phyloP scores from a whole-genome alignment of 768 basidiomycete species.

The Nevesoporus exiguus region DNA sequence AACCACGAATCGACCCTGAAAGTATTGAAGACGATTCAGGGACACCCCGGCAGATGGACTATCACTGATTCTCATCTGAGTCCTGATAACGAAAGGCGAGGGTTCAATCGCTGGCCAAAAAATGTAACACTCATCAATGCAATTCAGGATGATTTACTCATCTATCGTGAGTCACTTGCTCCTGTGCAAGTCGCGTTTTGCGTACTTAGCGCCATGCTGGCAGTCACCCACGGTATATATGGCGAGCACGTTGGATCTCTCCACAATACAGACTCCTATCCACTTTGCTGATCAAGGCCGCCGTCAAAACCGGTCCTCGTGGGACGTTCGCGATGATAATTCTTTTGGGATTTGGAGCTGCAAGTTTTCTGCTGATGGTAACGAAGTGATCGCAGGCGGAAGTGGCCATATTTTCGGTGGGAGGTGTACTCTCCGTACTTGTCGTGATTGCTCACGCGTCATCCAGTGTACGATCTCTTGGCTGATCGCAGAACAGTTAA shows the following conservation, averaged over 20 bases:
- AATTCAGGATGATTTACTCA: slow-evolving; percentile 82
- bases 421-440: background rate
- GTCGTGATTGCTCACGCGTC: background rate
- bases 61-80: slow-evolving; percentile 94
- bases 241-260: slow-evolving; percentile 66
- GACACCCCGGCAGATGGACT: slow-evolving; percentile 80
- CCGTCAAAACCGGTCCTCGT: slow-evolving; percentile 32
- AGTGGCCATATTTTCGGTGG: slow-evolving; percentile 75
- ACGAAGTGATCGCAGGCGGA: slow-evolving; percentile 92
- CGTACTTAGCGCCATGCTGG: slow-evolving; percentile 3
- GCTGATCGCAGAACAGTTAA: slow-evolving; percentile 75
- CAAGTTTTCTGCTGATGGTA: slow-evolving; percentile 93
- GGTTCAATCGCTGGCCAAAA: slow-evolving; percentile 47
- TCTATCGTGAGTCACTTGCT: slow-evolving; percentile 55
- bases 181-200: background rate
- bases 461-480: slow-evolving; percentile 84
- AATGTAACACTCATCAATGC: slow-evolving; percentile 1
- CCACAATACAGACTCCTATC: slow-evolving; percentile 59
- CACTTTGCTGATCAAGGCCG: slow-evolving; percentile 49
- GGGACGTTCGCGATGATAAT: slow-evolving; percentile 38
- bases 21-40: slow-evolving; percentile 65
- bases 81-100: slow-evolving; percentile 79
- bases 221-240: slow-evolving; percentile 73
- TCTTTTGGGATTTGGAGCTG: slow-evolving; percentile 87
- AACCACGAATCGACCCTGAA: slow-evolving; percentile 50